phyloP scores from a whole-genome alignment of 208 protist genomes.

The Acanthamoeba sp. region DNA sequence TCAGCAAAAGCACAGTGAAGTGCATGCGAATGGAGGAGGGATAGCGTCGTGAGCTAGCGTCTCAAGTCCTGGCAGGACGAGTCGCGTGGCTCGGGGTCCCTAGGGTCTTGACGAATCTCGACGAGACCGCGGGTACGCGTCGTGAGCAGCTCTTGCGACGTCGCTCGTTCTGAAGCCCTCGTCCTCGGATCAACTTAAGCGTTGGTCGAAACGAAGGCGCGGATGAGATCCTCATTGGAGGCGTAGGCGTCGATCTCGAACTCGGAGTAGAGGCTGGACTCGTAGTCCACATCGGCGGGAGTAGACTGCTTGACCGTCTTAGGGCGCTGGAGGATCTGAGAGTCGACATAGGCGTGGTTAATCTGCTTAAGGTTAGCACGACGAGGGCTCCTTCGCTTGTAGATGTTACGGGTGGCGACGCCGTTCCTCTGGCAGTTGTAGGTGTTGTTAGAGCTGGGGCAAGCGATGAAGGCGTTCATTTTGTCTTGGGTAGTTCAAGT shows the following conservation, averaged over 20 bases:
- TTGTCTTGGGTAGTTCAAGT: no score
- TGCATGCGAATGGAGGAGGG: no score
- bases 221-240: conserved; percentile 21
- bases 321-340: conserved; percentile 4
- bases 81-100: no score
- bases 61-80: no score
- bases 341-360: conserved; percentile 22
- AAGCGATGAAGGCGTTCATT: neutral
- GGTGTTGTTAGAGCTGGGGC: neutral
- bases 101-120: no score
- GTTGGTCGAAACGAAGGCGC: neutral
- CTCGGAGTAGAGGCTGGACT: neutral
- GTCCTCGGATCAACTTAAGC: neutral
- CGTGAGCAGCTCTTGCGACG: conserved; percentile 21
- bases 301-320: conserved; percentile 21
- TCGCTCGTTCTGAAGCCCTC: neutral
- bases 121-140: no score
- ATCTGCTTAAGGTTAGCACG: neutral
- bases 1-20: no score
- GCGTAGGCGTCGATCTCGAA: conserved; percentile 47
- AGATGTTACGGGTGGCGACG: neutral
- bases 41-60: no score
- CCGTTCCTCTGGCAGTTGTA: neutral
- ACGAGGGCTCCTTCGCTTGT: conserved; percentile 46
- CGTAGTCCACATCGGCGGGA: neutral